These are phyloP conservation scores for Botrytis sinoallii DNA, from an alignment of 2,329 filamentous ascomycete genomes.

Conservation along the genomic window DNA sequence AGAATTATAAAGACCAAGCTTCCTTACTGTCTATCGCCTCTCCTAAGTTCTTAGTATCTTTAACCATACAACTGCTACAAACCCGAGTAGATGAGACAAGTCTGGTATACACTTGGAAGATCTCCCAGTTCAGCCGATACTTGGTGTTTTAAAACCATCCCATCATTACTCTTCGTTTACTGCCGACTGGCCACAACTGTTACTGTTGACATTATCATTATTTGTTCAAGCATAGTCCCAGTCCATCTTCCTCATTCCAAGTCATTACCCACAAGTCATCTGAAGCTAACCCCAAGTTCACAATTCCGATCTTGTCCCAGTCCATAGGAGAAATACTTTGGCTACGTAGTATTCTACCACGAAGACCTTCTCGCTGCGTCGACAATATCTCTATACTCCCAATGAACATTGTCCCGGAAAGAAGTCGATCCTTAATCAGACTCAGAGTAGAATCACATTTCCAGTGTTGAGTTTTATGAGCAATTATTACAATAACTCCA, in stretches of 20 bases:
- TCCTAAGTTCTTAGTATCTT: rapidly evolving
- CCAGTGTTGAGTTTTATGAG: background rate
- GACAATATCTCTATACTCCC: background rate
- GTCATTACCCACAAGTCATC: background rate
- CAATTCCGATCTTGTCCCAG: background rate
- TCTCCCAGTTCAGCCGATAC: background rate
- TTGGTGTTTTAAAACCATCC: background rate
- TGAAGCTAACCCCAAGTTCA: background rate
- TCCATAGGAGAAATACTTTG: background rate
- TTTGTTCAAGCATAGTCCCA: background rate
- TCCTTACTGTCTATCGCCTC: background rate
- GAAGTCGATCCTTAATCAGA: background rate
- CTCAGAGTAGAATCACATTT: background rate
- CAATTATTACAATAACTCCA: background rate
- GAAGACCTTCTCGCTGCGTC: background rate
- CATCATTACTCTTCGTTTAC: background rate
- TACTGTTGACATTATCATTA: background rate
- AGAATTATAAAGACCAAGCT: background rate
- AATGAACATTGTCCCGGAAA: background rate
- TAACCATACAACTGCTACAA: background rate
- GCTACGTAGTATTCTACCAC: background rate
- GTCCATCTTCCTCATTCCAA: background rate
- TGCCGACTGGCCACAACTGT: background rate
- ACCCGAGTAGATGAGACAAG: background rate
- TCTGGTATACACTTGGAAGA: background rate